Percentiles rank a stretch among this genome's conserved stretches.
Conservation (phyloP, 306 rosid genomes). For the Abrus precatorius region DNA sequence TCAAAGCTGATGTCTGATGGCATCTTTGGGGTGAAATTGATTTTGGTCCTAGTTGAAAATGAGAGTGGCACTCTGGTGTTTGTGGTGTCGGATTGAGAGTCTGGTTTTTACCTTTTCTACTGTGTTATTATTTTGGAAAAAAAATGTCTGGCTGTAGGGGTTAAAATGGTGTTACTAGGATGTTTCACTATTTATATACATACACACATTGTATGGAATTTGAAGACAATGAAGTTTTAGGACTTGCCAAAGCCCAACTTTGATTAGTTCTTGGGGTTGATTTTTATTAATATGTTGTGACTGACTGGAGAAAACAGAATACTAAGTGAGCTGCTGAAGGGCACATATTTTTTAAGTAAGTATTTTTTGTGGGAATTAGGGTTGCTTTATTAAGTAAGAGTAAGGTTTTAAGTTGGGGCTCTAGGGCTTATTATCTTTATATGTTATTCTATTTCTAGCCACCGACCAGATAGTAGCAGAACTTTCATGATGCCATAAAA, state of each 20-base stretch:
- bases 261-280: constrained; percentile 20
- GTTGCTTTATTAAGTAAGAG: neutral
- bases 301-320: neutral
- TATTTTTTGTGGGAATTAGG: neutral
- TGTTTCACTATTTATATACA: neutral
- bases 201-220: neutral
- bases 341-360: neutral
- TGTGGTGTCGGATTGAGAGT: neutral
- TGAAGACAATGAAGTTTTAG: neutral
- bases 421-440: neutral
- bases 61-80: constrained; percentile 9
- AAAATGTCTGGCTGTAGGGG: neutral
- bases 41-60: constrained; percentile 31
- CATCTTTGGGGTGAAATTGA: constrained; percentile 30
- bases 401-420: constrained; percentile 4
- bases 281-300: neutral
- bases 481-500: neutral
- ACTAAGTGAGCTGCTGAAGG: neutral
- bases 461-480: neutral
- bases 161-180: constrained; percentile 29
- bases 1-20: constrained; percentile 12
- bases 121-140: constrained; percentile 2
- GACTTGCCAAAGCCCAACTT: constrained; percentile 21
- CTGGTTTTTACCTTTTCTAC: neutral
- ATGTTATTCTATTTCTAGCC: neutral